Evolutionary conservation across 2,329 filamentous ascomycete species (phyloP), one percentile per base, ranked within the genome.

Genomic region (Acrocalymma vagum): DNA sequence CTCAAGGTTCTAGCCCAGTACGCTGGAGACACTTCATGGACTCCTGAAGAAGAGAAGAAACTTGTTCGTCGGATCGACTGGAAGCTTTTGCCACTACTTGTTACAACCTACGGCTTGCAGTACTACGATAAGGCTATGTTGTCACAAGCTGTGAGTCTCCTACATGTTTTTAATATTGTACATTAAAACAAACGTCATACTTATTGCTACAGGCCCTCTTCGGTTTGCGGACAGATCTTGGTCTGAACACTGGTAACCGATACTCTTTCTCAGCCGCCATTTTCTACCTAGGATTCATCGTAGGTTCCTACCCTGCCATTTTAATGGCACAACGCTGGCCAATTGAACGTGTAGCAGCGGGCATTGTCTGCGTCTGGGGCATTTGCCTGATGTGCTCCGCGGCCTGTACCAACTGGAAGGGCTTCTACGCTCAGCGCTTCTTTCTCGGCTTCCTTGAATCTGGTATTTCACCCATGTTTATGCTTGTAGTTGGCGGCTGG

Each of bases 401-500:
- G 18, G 76, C 73, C 3, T 77, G 75, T 39, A 72, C 73, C 50
- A 78, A 74, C 49, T 80, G 75, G 53, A 73, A 71, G 5, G 73
- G 73, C 0, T 60, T 81, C 11, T 72, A 79, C 17, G 68, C 72
- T 6, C 72, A 78, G 5, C 71, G 79, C 11, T 73, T 79, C 20
- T 62, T 82, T 5, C 67, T 81, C 2, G 79, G 79, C 6, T 72
- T 74, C 29, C 78, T 81, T 38, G 80, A 83, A 54, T 69, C 75
- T 11, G 76, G 74, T 5, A 75, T 82, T 11, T 75, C 77, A 2
- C 79, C 80, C 1, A 73, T 73, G 9, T 70, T 83, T 29, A 77
- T 80, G 22, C 62, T 81, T 10, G 75, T 82, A 38, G 81, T 78
- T 0, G 72, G 72, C 5, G 79, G 79, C 71, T 80, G 77, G 75